These are phyloP conservation scores for Linderina pennispora DNA, from an alignment of 192 early-diverging fungal species.

Conservation along the genomic window DNA sequence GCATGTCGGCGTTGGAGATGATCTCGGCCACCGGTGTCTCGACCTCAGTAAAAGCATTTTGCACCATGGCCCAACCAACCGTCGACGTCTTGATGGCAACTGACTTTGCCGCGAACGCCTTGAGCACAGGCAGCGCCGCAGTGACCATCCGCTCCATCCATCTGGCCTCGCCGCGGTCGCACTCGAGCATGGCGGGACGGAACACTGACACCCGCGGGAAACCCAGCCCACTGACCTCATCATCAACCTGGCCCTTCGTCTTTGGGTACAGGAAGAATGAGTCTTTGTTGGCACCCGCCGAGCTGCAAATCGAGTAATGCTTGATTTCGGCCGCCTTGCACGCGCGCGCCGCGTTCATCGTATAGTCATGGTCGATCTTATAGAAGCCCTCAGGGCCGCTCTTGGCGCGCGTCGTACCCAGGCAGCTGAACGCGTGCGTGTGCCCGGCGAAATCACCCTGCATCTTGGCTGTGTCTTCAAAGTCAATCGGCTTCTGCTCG, in stretches of 20 bases:
- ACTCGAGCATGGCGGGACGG: slow-evolving; percentile 49
- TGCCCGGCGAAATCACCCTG: slow-evolving; percentile 22
- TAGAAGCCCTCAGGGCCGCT: slow-evolving; percentile 65
- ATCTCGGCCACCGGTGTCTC: slow-evolving; percentile 14
- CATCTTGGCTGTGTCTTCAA: slow-evolving; percentile 58
- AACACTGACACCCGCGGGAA: slow-evolving; percentile 64
- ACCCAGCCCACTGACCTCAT: slow-evolving; percentile 52
- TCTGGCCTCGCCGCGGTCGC: slow-evolving; percentile 38
- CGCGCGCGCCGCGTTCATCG: slow-evolving; percentile 41
- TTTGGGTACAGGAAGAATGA: slow-evolving; percentile 62
- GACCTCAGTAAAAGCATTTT: slow-evolving; percentile 17
- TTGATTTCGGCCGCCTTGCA: slow-evolving; percentile 20
- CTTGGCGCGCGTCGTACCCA: slow-evolving; percentile 64
- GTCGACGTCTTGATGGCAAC: slow-evolving; percentile 21
- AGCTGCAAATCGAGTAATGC: slow-evolving; percentile 40
- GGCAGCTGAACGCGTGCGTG: slow-evolving; percentile 62
- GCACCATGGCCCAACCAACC: slow-evolving; percentile 40
- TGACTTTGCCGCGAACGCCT: slow-evolving; percentile 14
- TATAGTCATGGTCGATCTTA: slow-evolving; percentile 77
- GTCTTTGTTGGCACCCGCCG: slow-evolving; percentile 47
- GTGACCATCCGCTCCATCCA: slow-evolving; percentile 11
- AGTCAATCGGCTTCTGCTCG: slow-evolving; percentile 65
- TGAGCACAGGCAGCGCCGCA: slow-evolving; percentile 12
- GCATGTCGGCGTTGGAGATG: slow-evolving; percentile 22
- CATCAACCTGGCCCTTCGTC: slow-evolving; percentile 76